Evolutionary conservation across 192 early-diverging fungal genomes (phyloP).

Genomic region (Podila clonocystis): DNA sequence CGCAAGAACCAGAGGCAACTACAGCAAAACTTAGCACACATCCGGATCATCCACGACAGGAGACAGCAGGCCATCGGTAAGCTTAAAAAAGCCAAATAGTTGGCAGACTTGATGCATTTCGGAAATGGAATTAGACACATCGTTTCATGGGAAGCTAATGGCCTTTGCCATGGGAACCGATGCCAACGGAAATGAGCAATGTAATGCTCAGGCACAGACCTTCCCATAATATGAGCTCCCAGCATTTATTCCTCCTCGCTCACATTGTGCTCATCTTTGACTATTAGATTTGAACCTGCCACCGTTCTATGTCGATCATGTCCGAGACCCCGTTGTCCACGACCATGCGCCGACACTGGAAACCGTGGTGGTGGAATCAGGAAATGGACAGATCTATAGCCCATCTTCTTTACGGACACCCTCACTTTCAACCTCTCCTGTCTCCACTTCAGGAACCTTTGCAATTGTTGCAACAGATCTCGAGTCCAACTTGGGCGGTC

Average conservation of each 20-base stretch:
- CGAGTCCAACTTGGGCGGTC: too few relatives aligned
- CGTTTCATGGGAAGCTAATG: too few relatives aligned
- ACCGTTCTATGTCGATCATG: conserved; percentile 29
- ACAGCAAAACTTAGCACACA: neutral
- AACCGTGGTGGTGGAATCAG: neutral
- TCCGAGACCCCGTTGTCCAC: conserved; percentile 18
- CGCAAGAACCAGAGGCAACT: conserved; percentile 6
- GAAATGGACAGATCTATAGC: neutral
- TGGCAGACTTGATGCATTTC: neutral
- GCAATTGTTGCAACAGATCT: too few relatives aligned
- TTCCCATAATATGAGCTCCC: neutral
- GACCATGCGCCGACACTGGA: conserved; percentile 10
- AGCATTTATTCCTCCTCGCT: neutral
- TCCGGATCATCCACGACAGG: conserved; percentile 2
- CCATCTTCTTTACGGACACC: neutral
- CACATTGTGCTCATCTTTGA: too few relatives aligned
- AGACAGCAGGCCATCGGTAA: conserved; percentile 1
- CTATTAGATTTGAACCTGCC: conserved; percentile 20
- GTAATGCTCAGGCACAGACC: neutral
- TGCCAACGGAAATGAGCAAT: neutral
- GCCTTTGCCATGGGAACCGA: neutral
- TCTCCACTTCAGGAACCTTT: too few relatives aligned
- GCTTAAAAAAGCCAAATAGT: neutral
- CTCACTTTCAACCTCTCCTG: neutral
- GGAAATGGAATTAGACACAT: neutral